Base-by-base conservation (phyloP, 1,284 basidiomycete genomes). In the Tausonia pullulans region DNA sequence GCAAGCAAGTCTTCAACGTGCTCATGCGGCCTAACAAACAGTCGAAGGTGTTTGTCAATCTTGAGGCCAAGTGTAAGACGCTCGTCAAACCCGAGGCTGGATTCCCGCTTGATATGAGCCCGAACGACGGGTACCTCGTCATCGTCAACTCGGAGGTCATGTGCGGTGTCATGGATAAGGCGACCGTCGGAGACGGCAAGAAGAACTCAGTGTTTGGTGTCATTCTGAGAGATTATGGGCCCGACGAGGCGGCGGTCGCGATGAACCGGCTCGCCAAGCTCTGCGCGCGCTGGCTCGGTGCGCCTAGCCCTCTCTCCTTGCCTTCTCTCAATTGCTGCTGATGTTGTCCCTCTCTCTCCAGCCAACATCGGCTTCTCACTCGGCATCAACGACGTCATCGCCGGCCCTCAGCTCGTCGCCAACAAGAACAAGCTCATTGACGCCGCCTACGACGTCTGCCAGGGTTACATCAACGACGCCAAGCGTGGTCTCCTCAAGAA, bases 121-220 rank as follows among this genome's bases (percentile, higher is more conserved):
- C 95, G 0, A 98, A 98, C 74, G 96, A 99, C 72, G 95, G 95
- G 1, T 98, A 92, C 85, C 83, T 99, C 45, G 96, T 98, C 65
- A 87, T 99, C 63, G 86, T 94, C 68, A 99, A 98, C 76, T 94
- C 90, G 74, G 94, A 98, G 77, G 93, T 99, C 73, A 98, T 98
- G 91, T 98, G 95, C 72, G 96, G 96, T 60, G 90, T 95, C 8
- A 96, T 98, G 84, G 96, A 99, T 80, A 99, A 99, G 79, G 90
- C 90, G 27, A 98, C 93, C 0, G 90, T 98, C 5, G 96, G 96
- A 65, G 90, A 92, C 72, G 96, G 96, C 63, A 98, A 98, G 83
- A 98, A 98, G 81, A 98, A 97, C 75, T 97, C 92, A 2, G 91
- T 99, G 49, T 99, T 98, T 72, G 95, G 95, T 68, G 91, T 98